Evolutionary conservation across 306 rosid species (phyloP), one percentile per base, ranked within the genome.

Genomic region (Fragaria nilgerrensis): DNA sequence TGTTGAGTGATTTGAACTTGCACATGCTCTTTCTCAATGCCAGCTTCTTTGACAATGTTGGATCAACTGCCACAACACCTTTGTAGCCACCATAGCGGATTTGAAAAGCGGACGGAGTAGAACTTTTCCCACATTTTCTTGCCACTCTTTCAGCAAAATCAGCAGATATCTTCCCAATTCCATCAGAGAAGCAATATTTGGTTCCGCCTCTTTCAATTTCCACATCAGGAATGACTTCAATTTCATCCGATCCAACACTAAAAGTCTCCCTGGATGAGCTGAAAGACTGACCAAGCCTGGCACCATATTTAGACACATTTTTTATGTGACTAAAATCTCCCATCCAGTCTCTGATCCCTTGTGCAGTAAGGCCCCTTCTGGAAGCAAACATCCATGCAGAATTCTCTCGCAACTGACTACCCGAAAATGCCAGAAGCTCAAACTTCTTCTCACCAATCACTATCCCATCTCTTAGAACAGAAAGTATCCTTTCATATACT

Each of bases 371-470:
- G 3, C 80, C 88, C 9, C 41, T 68, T 74, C 84, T 81, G 25
- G 87, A 79, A 56, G 90, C 86, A 81, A 86, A 86, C 90, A 86
- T 86, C 90, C 90, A 86, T 27, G 39, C 64, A 0, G 88, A 84
- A 15, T 74, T 77, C 9, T 86, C 86, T 3, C 77, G 36, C 32
- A 84, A 8, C 49, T 86, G 87, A 77, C 86, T 86, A 0, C 78
- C 44, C 3, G 90, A 83, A 25, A 41, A 81, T 5, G 82, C 90
- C 36, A 86, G 86, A 82, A 86, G 74, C 84, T 86, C 86, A 8
- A 86, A 84, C 77, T 76, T 86, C 79, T 74, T 84, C 0, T 67
- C 77, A 25, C 90, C 88, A 74, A 86, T 81, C 16, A 76, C 69
- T 10, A 86, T 73, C 10, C 90, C 88, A 63, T 84, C 68, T 56